phyloP scores from a whole-genome alignment of 2,329 filamentous ascomycete species.

The Scleromitrula shiraiana region DNA sequence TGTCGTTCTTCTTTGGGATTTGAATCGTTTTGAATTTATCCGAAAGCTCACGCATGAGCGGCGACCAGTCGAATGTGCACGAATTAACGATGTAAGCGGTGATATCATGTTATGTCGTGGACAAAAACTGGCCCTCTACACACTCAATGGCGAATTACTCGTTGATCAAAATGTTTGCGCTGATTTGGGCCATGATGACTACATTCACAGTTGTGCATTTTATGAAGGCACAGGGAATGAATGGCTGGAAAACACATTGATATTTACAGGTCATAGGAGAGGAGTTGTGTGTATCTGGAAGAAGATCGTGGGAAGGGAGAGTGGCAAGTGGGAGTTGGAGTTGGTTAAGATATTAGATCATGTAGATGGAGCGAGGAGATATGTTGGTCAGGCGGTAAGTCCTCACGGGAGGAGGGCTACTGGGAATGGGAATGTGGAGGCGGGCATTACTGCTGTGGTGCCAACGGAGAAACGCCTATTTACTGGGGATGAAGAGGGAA shows the following conservation, averaged over 20 bases:
- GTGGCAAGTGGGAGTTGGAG: conserved; percentile 65
- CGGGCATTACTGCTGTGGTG: conserved; percentile 77
- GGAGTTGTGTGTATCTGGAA: conserved; percentile 78
- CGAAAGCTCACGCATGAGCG: conserved; percentile 57
- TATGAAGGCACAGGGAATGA: conserved; percentile 91
- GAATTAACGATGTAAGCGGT: conserved; percentile 84
- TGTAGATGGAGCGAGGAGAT: conserved; percentile 53
- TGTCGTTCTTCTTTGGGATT: conserved; percentile 82
- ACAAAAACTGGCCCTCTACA: conserved; percentile 68
- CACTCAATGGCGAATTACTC: conserved; percentile 77
- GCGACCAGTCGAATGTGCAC: conserved; percentile 60
- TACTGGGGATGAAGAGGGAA: conserved; percentile 87
- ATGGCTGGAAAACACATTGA: conserved; percentile 77
- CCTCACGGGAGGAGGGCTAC: conserved; percentile 16
- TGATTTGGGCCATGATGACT: conserved; percentile 53
- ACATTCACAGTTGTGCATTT: conserved; percentile 75
- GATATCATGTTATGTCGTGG: conserved; percentile 82
- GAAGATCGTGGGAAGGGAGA: conserved; percentile 38
- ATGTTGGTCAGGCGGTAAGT: conserved; percentile 33
- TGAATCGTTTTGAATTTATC: conserved; percentile 84
- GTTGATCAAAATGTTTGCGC: conserved; percentile 76
- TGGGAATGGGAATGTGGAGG: conserved; percentile 40
- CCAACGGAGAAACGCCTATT: conserved; percentile 80
- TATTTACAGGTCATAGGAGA: conserved; percentile 81
- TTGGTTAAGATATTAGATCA: conserved; percentile 78